A percentile compares a stretch with the other conserved stretches of the same genome.
phyloP scores from a whole-genome alignment of 1,284 basidiomycete genomes.

The Cutaneotrichosporon arboriforme region DNA sequence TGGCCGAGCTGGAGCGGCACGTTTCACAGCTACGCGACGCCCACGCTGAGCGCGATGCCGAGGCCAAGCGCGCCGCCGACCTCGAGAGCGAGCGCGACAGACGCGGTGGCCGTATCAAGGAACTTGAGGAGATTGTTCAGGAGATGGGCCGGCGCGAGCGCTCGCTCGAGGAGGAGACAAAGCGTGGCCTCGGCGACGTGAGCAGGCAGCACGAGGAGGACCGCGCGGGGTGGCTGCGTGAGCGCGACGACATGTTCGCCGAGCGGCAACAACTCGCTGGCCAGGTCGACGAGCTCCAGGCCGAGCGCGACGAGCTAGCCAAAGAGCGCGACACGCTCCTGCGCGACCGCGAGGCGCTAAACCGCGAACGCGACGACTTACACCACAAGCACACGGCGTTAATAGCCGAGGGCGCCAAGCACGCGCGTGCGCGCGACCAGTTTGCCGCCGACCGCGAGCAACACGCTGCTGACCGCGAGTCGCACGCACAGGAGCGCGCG shows the following conservation, averaged over 20 bases:
- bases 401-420: background rate
- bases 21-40: slow-evolving; percentile 1
- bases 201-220: slow-evolving; percentile 42
- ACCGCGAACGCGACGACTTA: slow-evolving; percentile 6
- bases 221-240: slow-evolving; percentile 43
- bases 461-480: background rate
- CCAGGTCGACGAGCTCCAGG: slow-evolving; percentile 7
- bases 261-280: slow-evolving; percentile 2
- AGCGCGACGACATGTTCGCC: slow-evolving; percentile 1
- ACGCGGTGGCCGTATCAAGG: slow-evolving; percentile 21
- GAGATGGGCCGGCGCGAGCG: slow-evolving; percentile 38
- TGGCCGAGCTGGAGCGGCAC: background rate
- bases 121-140: slow-evolving; percentile 41
- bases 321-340: background rate
- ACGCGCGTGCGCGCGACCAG: background rate
- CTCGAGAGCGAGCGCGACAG: slow-evolving; percentile 21
- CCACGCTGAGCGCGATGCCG: slow-evolving; percentile 10
- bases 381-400: background rate
- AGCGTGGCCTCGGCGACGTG: too few species aligned
- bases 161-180: slow-evolving; percentile 18
- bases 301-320: background rate
- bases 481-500: background rate
- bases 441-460: background rate
- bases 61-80: background rate
- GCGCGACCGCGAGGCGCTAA: background rate